Base-by-base conservation (phyloP, 192 early-diverging fungal genomes). In the Endogone sp. region DNA sequence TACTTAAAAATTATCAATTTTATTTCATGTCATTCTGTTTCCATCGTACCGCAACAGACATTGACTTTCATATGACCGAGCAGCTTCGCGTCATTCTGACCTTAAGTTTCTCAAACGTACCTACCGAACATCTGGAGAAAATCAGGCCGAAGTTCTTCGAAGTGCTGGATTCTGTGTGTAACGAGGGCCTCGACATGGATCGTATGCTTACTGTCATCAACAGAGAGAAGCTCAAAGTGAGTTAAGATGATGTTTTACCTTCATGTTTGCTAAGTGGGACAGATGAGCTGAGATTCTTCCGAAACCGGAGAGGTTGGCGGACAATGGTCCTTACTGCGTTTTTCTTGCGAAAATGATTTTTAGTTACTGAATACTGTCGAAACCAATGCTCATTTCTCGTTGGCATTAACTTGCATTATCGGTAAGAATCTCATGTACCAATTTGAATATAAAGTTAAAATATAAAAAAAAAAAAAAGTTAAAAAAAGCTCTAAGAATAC, bases 141-240 rank as follows among this genome's bases (percentile, higher is more conserved):
- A 31, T 87, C 10, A 71, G 77, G 25, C 68, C 72, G 28, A 67
- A 72, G 56, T 75, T 87, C 37, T 82, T 87, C 29, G 67, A 72
- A 6, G 75, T 78, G 9, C 64, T 85, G 10, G 75, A 81, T 27
- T 73, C 63, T 31, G 32, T 87, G 26, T 76, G 69, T 23, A 72
- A 70, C 13, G 73, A 87, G 23, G 85, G 84, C 10, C 79, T 87
- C 66, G 85, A 87, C 73, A 85, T 87, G 83, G 66, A 80, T 9
- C 74, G 85, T 23, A 85, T 87, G 76, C 68, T 65, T 25, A 78
- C 72, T 20, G 75, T 87, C 22, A 80, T 87, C 67, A 77, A 82
- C 13, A 75, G 82, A 32, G 78, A 82, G 64, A 78, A 76, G 59
- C 70, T 83, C 26, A 85, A 83, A 66, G 76, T 86, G 61, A 3